Evolutionary conservation across 768 basidiomycete species (phyloP), one percentile per base, ranked within the genome.

Genomic region (Trametes punicea): DNA sequence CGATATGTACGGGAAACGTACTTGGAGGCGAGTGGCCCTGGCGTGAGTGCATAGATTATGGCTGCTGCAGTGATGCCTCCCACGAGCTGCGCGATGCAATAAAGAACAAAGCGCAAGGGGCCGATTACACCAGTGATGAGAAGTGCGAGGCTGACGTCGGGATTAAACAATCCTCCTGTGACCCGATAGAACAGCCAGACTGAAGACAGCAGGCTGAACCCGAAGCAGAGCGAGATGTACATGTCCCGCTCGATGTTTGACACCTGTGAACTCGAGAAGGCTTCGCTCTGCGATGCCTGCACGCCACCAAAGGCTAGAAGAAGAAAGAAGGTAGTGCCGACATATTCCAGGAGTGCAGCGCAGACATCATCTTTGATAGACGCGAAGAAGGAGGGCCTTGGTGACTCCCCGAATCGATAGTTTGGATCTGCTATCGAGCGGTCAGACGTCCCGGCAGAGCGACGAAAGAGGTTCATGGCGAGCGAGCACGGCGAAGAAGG

Each of bases 181-280:
- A 78, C 69, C 36, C 84, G 77, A 65, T 79, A 87, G 69, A 87
- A 88, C 10, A 85, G 63, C 85, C 86, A 88, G 7, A 79, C 84
- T 2, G 81, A 80, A 39, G 82, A 76, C 44, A 87, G 73, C 41
- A 88, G 76, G 59, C 79, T 78, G 44, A 87, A 67, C 0, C 87
- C 85, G 76, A 85, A 82, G 45, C 74, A 77, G 0, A 78, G 76
- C 4, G 85, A 76, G 27, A 84, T 78, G 68, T 84, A 87, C 54
- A 82, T 69, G 38, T 75, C 68, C 20, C 74, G 77, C 51, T 76
- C 75, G 56, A 80, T 63, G 51, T 52, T 46, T 23, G 58, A 36
- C 13, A 9, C 41, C 26, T 62, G 53, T 20, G 33, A 20, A 27
- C 56, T 61, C 11, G 62, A 31, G 13, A 26, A 30, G 0, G 58